A percentile compares a stretch with the other conserved stretches of the same genome.
Evolutionary conservation across 169 alveolate species (phyloP).

Genomic region (Plasmodium yoelii): DNA sequence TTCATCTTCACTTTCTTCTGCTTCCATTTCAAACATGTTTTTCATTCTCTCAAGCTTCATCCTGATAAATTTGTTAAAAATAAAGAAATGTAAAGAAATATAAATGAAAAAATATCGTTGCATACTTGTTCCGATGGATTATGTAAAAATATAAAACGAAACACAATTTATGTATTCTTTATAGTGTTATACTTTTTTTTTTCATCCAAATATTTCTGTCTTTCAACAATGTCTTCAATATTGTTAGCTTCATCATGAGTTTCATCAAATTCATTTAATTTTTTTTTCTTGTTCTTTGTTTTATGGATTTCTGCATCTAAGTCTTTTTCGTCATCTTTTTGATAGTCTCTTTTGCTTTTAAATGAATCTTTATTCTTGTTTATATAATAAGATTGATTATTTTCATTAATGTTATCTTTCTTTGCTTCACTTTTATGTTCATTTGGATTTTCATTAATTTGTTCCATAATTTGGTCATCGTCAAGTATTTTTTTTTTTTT

Average conservation of each 20-base stretch:
- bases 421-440: neutral
- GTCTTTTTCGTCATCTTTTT: slow-evolving; percentile 3
- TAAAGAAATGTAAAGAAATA: neutral
- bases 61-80: slow-evolving; percentile 13
- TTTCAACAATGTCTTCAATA: neutral
- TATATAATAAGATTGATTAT: neutral
- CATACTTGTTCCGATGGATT: neutral
- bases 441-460: neutral
- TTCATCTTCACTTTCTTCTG: slow-evolving; percentile 76
- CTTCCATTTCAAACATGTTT: slow-evolving; percentile 62
- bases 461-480: slow-evolving; percentile 36
- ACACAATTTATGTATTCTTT: neutral
- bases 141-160: neutral
- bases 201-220: slow-evolving; percentile 16
- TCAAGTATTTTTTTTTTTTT: slow-evolving; percentile 56
- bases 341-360: neutral
- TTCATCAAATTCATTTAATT: neutral
- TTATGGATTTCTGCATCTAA: too few relatives aligned
- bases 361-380: neutral
- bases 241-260: neutral
- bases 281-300: slow-evolving; percentile 1
- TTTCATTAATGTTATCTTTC: neutral
- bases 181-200: slow-evolving; percentile 27
- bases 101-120: neutral
- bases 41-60: slow-evolving; percentile 23